Evolutionary conservation across 495 filamentous ascomycete genomes (phyloP).

Genomic region (Penicillium bovifimosum): DNA sequence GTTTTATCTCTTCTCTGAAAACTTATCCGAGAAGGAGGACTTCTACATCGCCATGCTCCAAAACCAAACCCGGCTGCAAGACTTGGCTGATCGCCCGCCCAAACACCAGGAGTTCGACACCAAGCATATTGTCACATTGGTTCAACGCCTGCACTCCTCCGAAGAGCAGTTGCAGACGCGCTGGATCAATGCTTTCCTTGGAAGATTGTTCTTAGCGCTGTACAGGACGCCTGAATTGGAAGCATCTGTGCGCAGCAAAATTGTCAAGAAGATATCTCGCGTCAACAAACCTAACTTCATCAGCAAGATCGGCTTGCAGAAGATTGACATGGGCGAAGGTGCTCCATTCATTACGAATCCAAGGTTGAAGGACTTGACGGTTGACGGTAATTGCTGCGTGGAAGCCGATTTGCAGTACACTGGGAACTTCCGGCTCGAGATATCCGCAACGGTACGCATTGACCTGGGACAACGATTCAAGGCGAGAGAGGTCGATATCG

Average conservation of each 20-base stretch:
- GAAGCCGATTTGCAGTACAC: conserved; percentile 85
- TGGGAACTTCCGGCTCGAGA: conserved; percentile 82
- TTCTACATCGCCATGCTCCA: conserved; percentile 91
- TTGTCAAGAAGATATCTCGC: conserved; percentile 92
- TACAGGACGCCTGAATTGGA: conserved; percentile 82
- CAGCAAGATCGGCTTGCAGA: conserved; percentile 69
- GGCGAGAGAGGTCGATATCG: conserved; percentile 77
- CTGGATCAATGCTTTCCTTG: conserved; percentile 90
- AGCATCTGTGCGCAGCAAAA: conserved; percentile 71
- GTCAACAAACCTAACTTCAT: conserved; percentile 90
- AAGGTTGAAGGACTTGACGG: conserved; percentile 78
- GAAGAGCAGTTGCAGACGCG: conserved; percentile 88
- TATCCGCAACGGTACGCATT: conserved; percentile 83
- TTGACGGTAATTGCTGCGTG: conserved; percentile 80
- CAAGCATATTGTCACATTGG: conserved; percentile 76
- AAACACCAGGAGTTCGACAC: conserved; percentile 73
- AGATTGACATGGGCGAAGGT: conserved; percentile 79
- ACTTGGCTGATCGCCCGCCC: conserved; percentile 55
- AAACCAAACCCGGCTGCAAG: conserved; percentile 66
- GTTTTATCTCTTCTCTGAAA: conserved; percentile 91
- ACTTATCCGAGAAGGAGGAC: conserved; percentile 92
- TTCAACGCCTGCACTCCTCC: conserved; percentile 84
- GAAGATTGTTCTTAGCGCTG: conserved; percentile 78
- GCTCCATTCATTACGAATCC: conserved; percentile 89
- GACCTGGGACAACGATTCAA: conserved; percentile 88